Evolutionary conservation across 1,139 yeast genomes (phyloP).

Genomic region (Blastobotrys indianensis): DNA sequence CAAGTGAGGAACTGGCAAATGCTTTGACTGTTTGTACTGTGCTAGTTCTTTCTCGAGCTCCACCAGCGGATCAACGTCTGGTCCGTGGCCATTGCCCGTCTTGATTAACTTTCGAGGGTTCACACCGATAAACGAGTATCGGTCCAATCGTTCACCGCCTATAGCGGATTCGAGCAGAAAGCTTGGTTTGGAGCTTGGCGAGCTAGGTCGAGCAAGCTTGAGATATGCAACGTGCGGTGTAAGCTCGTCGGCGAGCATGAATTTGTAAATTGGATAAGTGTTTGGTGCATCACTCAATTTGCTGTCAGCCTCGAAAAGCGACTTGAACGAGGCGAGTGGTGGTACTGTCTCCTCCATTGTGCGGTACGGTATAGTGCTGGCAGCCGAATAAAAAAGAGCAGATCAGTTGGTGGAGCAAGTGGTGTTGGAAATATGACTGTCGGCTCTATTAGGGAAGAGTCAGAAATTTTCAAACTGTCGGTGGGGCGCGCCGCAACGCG

Average conservation of each 20-base stretch:
- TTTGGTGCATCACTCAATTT: conserved; percentile 32
- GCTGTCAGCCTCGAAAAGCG: conserved; percentile 10
- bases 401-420: no score
- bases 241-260: conserved; percentile 66
- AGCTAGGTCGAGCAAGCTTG: conserved; percentile 59
- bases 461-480: no score
- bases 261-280: conserved; percentile 74
- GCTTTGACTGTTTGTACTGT: conserved; percentile 57
- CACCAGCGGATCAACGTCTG: conserved; percentile 69
- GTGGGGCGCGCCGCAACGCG: no score
- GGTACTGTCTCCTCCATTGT: conserved; percentile 9
- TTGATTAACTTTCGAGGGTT: conserved; percentile 73
- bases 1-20: conserved; percentile 56
- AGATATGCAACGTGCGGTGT: conserved; percentile 89
- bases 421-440: no score
- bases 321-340: conserved; percentile 5
- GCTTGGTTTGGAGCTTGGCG: conserved; percentile 46
- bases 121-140: conserved; percentile 87
- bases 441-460: no score
- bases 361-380: no score
- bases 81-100: conserved; percentile 61
- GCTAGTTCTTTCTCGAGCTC: conserved; percentile 68
- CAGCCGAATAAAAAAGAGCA: no score
- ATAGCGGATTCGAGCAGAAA: conserved; percentile 83
- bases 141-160: conserved; percentile 81